A percentile compares a stretch with the other conserved stretches of the same genome.
phyloP scores from a whole-genome alignment of 208 protist genomes.

The Trypanosoma theileri region DNA sequence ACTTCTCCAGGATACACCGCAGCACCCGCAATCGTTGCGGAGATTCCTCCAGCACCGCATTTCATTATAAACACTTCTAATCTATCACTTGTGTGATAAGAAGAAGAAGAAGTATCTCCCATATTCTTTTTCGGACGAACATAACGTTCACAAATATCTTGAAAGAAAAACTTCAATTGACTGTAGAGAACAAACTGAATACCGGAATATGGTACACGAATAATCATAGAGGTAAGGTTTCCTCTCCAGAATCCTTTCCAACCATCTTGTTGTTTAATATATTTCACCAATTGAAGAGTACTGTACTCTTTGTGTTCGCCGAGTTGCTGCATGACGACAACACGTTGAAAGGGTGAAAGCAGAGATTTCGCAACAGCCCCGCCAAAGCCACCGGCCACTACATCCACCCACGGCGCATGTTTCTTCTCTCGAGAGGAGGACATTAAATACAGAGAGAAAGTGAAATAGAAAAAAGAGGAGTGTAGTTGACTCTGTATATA shows the following conservation, averaged over 20 bases:
- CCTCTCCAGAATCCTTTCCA: slow-evolving; percentile 85
- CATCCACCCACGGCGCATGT: slow-evolving; percentile 77
- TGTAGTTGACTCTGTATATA: not conserved
- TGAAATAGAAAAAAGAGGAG: not conserved
- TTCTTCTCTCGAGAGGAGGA: slow-evolving; percentile 59
- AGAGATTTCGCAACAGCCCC: slow-evolving; percentile 79
- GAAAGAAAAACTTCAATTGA: slow-evolving; percentile 76
- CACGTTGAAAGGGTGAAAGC: slow-evolving; percentile 80
- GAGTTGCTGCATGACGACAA: slow-evolving; percentile 86
- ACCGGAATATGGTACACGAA: slow-evolving; percentile 87
- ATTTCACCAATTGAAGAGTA: slow-evolving; percentile 36
- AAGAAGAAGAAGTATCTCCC: not conserved
- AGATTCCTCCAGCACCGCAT: slow-evolving; percentile 83
- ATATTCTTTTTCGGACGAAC: not conserved
- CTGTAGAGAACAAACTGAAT: slow-evolving; percentile 87
- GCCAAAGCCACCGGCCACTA: slow-evolving; percentile 74
- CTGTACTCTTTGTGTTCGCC: slow-evolving; percentile 60
- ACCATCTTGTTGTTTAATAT: slow-evolving; percentile 66
- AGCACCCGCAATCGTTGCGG: slow-evolving; percentile 75
- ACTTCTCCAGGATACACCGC: slow-evolving; percentile 86
- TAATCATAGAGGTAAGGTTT: slow-evolving; percentile 88
- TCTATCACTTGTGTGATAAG: slow-evolving; percentile 23
- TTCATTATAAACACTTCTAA: slow-evolving; percentile 85
- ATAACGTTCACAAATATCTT: slow-evolving; percentile 40
- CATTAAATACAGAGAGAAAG: slow-evolving; percentile 3